These are phyloP conservation scores for Colletotrichum filicis DNA, from an alignment of 2,329 filamentous ascomycete genomes.

Conservation along the genomic window DNA sequence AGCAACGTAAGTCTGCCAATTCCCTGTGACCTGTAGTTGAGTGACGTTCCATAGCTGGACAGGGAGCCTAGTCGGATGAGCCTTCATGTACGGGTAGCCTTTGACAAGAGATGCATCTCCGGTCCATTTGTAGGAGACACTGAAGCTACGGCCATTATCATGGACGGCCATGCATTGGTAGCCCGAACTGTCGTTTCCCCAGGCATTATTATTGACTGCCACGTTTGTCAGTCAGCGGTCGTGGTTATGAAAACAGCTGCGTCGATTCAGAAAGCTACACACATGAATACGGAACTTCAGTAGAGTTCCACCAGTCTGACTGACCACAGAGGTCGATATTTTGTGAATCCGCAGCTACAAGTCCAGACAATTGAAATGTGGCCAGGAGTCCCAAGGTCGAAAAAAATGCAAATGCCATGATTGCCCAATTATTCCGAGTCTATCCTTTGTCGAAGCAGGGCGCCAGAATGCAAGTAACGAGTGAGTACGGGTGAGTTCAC, in stretches of 20 bases:
- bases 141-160: slow-evolving; percentile 25
- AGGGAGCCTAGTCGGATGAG: slow-evolving; percentile 21
- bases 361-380: slow-evolving; percentile 4
- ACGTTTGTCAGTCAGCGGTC: neutral
- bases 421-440: neutral
- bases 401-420: slow-evolving; percentile 6
- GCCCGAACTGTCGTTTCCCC: slow-evolving; percentile 33
- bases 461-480: neutral
- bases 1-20: slow-evolving; percentile 27
- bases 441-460: neutral
- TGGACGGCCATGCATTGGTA: slow-evolving; percentile 32
- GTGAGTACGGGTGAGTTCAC: neutral
- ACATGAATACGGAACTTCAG: slow-evolving; percentile 33
- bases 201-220: slow-evolving; percentile 31
- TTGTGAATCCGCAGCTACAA: neutral
- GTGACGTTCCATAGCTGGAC: slow-evolving; percentile 33
- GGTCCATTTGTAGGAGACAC: slow-evolving; percentile 30
- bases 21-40: slow-evolving; percentile 25
- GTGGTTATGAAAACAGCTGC: neutral
- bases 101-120: slow-evolving; percentile 33
- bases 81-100: slow-evolving; percentile 31
- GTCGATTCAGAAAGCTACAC: neutral
- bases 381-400: slow-evolving; percentile 1
- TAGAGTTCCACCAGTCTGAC: slow-evolving; percentile 33
- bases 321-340: slow-evolving; percentile 30